phyloP scores from a whole-genome alignment of 805 yeast species.

The Yarrowia sp. region DNA sequence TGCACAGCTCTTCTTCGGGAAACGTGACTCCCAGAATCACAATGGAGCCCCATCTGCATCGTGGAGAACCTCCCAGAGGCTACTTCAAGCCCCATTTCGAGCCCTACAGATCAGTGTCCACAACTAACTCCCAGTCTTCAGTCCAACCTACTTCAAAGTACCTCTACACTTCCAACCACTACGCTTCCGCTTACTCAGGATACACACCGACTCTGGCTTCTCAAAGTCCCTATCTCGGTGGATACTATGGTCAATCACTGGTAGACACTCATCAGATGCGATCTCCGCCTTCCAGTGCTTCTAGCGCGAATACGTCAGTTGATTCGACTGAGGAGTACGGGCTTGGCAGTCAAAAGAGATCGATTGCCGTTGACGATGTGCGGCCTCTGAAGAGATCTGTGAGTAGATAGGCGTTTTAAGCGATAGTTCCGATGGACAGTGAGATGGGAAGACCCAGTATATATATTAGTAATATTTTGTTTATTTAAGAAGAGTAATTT shows the following conservation, averaged over 20 bases:
- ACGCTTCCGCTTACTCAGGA: background rate
- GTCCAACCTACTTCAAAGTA: background rate
- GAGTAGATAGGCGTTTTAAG: background rate
- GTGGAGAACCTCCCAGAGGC: background rate
- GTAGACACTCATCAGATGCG: conserved; percentile 1
- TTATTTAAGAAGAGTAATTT: too few relatives aligned
- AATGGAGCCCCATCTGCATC: background rate
- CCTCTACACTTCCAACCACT: background rate
- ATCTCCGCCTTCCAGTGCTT: conserved; percentile 11
- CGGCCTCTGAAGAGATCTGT: background rate
- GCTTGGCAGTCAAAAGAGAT: background rate
- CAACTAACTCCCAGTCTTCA: background rate
- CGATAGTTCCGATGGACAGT: too few relatives aligned
- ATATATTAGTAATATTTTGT: too few relatives aligned
- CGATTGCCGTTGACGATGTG: background rate
- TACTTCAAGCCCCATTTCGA: conserved; percentile 3
- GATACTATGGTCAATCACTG: background rate
- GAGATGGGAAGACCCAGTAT: too few relatives aligned
- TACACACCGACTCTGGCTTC: too few relatives aligned
- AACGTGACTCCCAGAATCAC: background rate
- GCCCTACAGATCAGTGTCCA: background rate
- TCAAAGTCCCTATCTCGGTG: background rate
- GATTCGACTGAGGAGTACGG: background rate
- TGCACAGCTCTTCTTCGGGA: too few relatives aligned
- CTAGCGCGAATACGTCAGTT: background rate